phyloP scores from a whole-genome alignment of 805 yeast species.

The Metschnikowia santaceciliae region DNA sequence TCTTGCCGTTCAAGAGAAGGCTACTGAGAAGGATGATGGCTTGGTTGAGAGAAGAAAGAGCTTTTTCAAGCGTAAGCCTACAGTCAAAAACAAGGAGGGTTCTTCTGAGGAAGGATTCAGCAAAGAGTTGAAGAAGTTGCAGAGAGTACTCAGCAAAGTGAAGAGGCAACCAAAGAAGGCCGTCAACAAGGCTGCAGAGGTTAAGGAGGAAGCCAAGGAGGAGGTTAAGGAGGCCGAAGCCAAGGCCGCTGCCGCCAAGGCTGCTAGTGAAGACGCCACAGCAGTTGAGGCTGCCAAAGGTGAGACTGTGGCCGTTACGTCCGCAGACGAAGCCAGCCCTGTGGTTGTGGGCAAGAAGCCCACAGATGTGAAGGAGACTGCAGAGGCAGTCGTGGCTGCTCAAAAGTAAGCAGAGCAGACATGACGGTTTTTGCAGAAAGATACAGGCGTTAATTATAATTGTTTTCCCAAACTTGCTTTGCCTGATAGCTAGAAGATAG shows the following conservation, averaged over 20 bases:
- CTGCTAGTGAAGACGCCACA: neutral
- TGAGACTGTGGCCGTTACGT: neutral
- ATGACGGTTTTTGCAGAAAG: neutral
- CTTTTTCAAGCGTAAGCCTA: conserved; percentile 6
- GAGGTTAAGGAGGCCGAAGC: neutral
- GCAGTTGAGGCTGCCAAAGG: neutral
- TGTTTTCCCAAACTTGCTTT: neutral
- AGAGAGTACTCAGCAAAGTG: conserved; percentile 2
- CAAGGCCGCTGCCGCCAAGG: neutral
- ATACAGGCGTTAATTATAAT: neutral
- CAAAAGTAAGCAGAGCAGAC: neutral
- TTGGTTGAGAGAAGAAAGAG: conserved; percentile 9
- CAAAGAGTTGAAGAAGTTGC: conserved; percentile 1
- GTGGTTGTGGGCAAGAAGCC: neutral
- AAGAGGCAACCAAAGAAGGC: neutral
- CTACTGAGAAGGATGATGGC: conserved; percentile 19
- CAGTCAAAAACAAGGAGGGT: neutral
- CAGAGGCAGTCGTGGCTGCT: neutral
- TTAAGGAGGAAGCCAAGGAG: neutral
- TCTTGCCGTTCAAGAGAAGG: conserved; percentile 6
- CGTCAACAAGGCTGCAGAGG: neutral
- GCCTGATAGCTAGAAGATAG: neutral
- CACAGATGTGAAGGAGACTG: neutral
- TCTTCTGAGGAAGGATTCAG: neutral
- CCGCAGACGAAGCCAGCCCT: neutral